Conservation (phyloP, 1,284 basidiomycete genomes). For the Papiliotrema flavescens region DNA sequence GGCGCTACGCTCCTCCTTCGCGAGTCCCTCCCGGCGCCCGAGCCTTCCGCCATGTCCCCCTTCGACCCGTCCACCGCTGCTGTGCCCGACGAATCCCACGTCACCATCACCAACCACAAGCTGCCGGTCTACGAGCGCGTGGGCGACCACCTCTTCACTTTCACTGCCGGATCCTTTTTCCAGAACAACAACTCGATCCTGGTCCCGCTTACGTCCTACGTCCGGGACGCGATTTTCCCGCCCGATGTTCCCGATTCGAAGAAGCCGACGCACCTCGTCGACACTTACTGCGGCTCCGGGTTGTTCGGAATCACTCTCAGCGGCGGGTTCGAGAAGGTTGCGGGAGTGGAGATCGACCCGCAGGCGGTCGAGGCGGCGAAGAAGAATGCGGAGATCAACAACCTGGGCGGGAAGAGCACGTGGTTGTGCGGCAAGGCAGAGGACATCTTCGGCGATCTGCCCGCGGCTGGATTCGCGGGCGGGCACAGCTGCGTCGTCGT, state of each 20-base stretch:
- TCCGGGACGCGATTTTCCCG: slow-evolving; percentile 68
- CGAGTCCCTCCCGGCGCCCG: slow-evolving; percentile 62
- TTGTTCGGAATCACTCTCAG: slow-evolving; percentile 88
- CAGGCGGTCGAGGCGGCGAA: slow-evolving; percentile 75
- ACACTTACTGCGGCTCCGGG: slow-evolving; percentile 85
- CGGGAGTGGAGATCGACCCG: slow-evolving; percentile 80
- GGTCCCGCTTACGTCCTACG: slow-evolving; percentile 74
- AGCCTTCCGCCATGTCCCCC: slow-evolving; percentile 31
- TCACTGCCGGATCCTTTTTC: slow-evolving; percentile 87
- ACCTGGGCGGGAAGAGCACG: slow-evolving; percentile 42
- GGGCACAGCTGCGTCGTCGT: slow-evolving; percentile 43
- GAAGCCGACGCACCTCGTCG: slow-evolving; percentile 74
- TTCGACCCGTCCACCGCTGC: slow-evolving; percentile 19
- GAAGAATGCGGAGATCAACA: slow-evolving; percentile 75
- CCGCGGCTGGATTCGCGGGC: slow-evolving; percentile 37
- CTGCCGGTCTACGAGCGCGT: slow-evolving; percentile 79
- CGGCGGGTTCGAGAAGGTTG: slow-evolving; percentile 69
- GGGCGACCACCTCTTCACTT: slow-evolving; percentile 77
- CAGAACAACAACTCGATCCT: slow-evolving; percentile 97
- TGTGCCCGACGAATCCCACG: slow-evolving; percentile 55
- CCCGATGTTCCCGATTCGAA: slow-evolving; percentile 13
- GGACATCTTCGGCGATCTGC: slow-evolving; percentile 52
- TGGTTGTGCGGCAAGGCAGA: slow-evolving; percentile 58
- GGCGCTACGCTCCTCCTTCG: slow-evolving; percentile 89
- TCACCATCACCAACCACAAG: slow-evolving; percentile 81